phyloP scores from a whole-genome alignment of 2,329 filamentous ascomycete species.

The Elsinoe fawcettii region DNA sequence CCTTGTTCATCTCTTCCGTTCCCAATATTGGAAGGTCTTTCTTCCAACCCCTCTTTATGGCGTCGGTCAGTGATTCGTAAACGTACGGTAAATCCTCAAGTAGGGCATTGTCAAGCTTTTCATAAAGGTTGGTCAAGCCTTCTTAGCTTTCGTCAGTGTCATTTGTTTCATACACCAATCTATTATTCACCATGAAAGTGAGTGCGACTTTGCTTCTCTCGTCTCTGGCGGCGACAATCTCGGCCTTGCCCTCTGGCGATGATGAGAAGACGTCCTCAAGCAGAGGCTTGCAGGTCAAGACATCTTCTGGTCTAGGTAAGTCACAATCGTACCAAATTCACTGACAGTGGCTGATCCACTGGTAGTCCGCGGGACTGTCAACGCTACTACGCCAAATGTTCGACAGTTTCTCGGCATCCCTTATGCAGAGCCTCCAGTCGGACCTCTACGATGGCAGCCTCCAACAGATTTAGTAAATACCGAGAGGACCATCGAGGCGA shows the following conservation, averaged over 20 bases:
- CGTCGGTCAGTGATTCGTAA: neutral
- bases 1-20: neutral
- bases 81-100: neutral
- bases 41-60: neutral
- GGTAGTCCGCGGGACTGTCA: slow-evolving; percentile 15
- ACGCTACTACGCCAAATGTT: slow-evolving; percentile 16
- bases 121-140: neutral
- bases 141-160: neutral
- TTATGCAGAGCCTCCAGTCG: slow-evolving; percentile 23
- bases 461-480: slow-evolving; percentile 12
- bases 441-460: slow-evolving; percentile 21
- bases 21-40: neutral
- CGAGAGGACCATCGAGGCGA: neutral
- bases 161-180: neutral
- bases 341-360: too few species aligned
- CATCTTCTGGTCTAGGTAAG: neutral
- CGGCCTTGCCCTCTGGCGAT: neutral
- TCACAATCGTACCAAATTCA: too few species aligned
- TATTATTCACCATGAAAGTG: neutral
- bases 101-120: neutral
- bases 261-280: neutral
- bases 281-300: neutral
- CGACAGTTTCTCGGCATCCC: slow-evolving; percentile 24
- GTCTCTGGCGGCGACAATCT: neutral
- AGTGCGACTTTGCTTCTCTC: neutral